Percentiles rank a stretch among this genome's conserved stretches.
These are phyloP conservation scores for Epicoccum sorghinum DNA, from an alignment of 2,329 filamentous ascomycete species.

Conservation along the genomic window DNA sequence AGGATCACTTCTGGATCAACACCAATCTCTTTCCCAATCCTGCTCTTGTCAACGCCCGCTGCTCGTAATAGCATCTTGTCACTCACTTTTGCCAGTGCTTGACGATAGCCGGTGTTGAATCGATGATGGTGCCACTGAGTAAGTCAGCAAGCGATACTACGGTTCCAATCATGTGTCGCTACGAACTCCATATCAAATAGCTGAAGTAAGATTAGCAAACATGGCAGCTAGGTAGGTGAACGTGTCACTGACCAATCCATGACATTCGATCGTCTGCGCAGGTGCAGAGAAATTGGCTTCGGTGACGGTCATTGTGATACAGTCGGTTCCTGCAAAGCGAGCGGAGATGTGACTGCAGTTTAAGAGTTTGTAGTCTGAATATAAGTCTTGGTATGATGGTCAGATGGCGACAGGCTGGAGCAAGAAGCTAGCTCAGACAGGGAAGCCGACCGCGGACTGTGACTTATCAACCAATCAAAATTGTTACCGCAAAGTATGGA, in stretches of 20 bases:
- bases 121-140: slow-evolving; percentile 75
- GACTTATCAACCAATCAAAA: slow-evolving; percentile 4
- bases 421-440: slow-evolving; percentile 4
- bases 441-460: slow-evolving; percentile 4
- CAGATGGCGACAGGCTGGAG: slow-evolving; percentile 5
- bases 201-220: slow-evolving; percentile 17
- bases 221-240: neutral
- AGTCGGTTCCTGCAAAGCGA: neutral
- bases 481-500: neutral
- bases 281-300: slow-evolving; percentile 51
- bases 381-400: neutral
- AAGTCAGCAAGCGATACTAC: slow-evolving; percentile 11
- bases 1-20: slow-evolving; percentile 85
- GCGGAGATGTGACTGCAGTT: neutral
- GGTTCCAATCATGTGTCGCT: neutral
- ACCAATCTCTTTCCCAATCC: slow-evolving; percentile 81
- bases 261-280: slow-evolving; percentile 48
- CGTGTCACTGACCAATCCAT: slow-evolving; percentile 49
- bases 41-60: slow-evolving; percentile 43
- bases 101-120: slow-evolving; percentile 76
- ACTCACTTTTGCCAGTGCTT: slow-evolving; percentile 77
- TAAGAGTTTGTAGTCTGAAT: neutral
- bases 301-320: slow-evolving; percentile 37
- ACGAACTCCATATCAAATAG: slow-evolving; percentile 47
- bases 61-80: neutral